phyloP scores from a whole-genome alignment of 2,329 filamentous ascomycete genomes.

The Metarhizium anisopliae region DNA sequence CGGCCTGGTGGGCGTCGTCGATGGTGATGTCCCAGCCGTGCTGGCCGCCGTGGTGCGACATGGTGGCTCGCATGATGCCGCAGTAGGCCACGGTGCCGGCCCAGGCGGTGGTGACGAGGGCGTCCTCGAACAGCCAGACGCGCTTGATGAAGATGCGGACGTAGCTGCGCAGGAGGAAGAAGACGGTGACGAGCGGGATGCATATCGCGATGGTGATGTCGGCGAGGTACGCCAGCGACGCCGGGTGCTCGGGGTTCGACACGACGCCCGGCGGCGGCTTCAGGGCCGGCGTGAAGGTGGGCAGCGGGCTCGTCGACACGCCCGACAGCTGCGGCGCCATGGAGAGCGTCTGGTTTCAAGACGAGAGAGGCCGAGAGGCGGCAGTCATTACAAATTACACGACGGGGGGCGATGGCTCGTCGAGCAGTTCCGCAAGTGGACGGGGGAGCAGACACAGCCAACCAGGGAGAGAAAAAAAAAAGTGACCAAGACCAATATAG shows the following conservation, averaged over 20 bases:
- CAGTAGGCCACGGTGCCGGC: conserved; percentile 6
- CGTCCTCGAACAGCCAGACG: conserved; percentile 4
- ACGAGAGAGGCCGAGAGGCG: neutral
- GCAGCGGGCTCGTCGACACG: neutral
- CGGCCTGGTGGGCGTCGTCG: conserved; percentile 1
- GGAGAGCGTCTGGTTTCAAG: neutral
- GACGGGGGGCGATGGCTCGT: neutral
- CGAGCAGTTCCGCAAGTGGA: neutral
- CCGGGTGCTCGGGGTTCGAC: conserved; percentile 5
- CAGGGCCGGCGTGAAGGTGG: conserved; percentile 2
- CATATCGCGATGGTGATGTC: conserved; percentile 6
- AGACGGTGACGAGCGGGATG: conserved; percentile 5
- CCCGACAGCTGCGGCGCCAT: neutral
- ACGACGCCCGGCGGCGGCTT: conserved; percentile 3
- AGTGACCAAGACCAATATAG: neutral
- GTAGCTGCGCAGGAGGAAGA: conserved; percentile 5
- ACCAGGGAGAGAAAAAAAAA: neutral
- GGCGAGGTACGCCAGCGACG: neutral
- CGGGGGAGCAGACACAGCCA: neutral
- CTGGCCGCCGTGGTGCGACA: conserved; percentile 4
- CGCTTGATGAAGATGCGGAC: conserved; percentile 6
- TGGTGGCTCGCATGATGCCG: conserved; percentile 7
- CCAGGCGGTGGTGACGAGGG: conserved; percentile 4
- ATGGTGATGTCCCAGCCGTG: conserved; percentile 6
- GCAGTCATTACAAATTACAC: too few species aligned